Evolutionary conservation across 75 land plant genomes (phyloP), one percentile per base, ranked within the genome.

Genomic region (Cunninghamia lanceolata): DNA sequence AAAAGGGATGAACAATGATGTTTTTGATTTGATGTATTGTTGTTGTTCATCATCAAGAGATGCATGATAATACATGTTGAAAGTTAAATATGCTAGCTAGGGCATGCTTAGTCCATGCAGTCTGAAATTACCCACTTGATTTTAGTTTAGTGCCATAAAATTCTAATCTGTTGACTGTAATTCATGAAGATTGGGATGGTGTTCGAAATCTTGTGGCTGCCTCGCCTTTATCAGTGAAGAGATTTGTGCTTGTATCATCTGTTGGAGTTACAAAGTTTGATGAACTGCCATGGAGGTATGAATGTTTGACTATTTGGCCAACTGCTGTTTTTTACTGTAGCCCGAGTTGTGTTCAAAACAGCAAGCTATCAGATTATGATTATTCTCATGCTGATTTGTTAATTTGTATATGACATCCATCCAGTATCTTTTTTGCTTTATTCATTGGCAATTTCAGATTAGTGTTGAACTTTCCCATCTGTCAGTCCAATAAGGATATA

Each of bases 211-310:
- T 98, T 42, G 93, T 98, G 43, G 85, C 89, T 81, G 91, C 94
- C 36, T 39, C 95, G 84, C 98, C 98, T 52, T 63, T 73, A 83
- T 87, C 92, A 39, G 25, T 98, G 84, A 89, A 93, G 83, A 92
- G 94, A 90, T 63, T 95, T 86, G 93, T 98, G 84, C 94, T 98
- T 86, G 99, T 98, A 47, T 96, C 99, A 56, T 98, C 99, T 13
- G 89, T 98, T 75, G 99, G 98, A 63, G 99, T 98, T 52, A 98
- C 99, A 46, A 98, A 96, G 88, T 95, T 21, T 85, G 87, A 95
- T 90, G 91, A 96, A 86, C 82, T 96, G 42, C 99, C 99, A 34
- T 98, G 95, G 96, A 98, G 93, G 99, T 98, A 91, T 74, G 90
- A 34, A n/a, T 80, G 34, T 15, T 80, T 80, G n/a, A 45, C 47